These are phyloP conservation scores for Coriaria nepalensis DNA, from an alignment of 306 rosid species.

Conservation along the genomic window DNA sequence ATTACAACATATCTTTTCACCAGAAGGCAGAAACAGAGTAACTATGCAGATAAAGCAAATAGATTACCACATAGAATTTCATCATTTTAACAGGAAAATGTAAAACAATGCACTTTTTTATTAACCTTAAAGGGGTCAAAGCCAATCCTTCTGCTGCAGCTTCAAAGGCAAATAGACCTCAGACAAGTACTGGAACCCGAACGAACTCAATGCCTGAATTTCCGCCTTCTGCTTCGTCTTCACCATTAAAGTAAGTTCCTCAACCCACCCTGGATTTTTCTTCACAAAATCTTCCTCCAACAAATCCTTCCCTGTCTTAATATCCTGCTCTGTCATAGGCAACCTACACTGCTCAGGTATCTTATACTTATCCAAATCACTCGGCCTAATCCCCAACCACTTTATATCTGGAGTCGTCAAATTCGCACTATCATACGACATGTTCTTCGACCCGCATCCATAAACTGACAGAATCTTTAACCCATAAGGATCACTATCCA, in stretches of 20 bases:
- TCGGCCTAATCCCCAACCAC: constrained; percentile 85
- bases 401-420: constrained; percentile 90
- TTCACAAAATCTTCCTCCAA: constrained; percentile 90
- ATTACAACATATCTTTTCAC: no score
- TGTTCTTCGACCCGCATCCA: constrained; percentile 86
- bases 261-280: constrained; percentile 96
- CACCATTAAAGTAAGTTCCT: constrained; percentile 81
- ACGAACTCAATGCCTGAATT: constrained; percentile 85
- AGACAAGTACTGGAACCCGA: constrained; percentile 79
- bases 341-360: constrained; percentile 86
- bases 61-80: no score
- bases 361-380: constrained; percentile 86
- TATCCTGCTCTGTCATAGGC: constrained; percentile 94
- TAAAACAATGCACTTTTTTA: background rate
- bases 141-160: constrained; percentile 85
- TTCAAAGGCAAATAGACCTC: constrained; percentile 84
- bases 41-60: no score
- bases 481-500: constrained; percentile 91
- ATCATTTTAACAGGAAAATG: no score
- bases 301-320: constrained; percentile 88
- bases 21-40: no score
- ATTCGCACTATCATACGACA: constrained; percentile 88
- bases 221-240: constrained; percentile 95
- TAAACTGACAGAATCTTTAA: constrained; percentile 76
- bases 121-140: constrained; percentile 15